phyloP scores from a whole-genome alignment of 1,284 basidiomycete species.

The Amylostereum chailletii region DNA sequence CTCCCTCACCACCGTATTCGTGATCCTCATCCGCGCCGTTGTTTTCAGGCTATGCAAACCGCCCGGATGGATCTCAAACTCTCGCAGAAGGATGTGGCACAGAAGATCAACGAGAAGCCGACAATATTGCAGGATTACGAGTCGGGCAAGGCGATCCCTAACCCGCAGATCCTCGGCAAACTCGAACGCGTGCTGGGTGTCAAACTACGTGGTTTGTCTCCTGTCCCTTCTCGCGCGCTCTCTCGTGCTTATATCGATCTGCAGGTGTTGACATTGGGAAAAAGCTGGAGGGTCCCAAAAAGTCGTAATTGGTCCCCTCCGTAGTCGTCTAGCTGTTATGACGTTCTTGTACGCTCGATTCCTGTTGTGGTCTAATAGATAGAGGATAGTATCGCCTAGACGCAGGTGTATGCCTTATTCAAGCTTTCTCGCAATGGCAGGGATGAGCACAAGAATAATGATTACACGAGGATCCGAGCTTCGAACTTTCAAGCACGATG shows the following conservation, averaged over 20 bases:
- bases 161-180: constrained; percentile 85
- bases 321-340: constrained; percentile 8
- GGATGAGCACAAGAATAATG: too few relatives aligned
- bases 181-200: constrained; percentile 86
- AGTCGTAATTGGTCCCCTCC: constrained; percentile 39
- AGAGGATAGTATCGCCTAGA: too few relatives aligned
- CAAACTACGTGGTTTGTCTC: constrained; percentile 77
- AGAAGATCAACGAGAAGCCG: constrained; percentile 87
- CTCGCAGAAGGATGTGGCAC: constrained; percentile 92
- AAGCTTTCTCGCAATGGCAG: too few relatives aligned
- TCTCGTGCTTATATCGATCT: constrained; percentile 5
- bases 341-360: not conserved
- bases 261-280: constrained; percentile 73
- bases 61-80: constrained; percentile 73
- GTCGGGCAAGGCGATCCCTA: constrained; percentile 83
- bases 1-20: not conserved
- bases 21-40: too few relatives aligned
- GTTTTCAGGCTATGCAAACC: constrained; percentile 67
- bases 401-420: too few relatives aligned
- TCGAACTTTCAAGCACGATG: too few relatives aligned
- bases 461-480: too few relatives aligned
- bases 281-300: constrained; percentile 71
- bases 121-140: constrained; percentile 89
- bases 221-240: not conserved
- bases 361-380: too few relatives aligned